Percentiles rank a stretch among this genome's conserved stretches.
These are phyloP conservation scores for Amauroascus verrucosus DNA, from an alignment of 2,329 filamentous ascomycete species.

Conservation along the genomic window DNA sequence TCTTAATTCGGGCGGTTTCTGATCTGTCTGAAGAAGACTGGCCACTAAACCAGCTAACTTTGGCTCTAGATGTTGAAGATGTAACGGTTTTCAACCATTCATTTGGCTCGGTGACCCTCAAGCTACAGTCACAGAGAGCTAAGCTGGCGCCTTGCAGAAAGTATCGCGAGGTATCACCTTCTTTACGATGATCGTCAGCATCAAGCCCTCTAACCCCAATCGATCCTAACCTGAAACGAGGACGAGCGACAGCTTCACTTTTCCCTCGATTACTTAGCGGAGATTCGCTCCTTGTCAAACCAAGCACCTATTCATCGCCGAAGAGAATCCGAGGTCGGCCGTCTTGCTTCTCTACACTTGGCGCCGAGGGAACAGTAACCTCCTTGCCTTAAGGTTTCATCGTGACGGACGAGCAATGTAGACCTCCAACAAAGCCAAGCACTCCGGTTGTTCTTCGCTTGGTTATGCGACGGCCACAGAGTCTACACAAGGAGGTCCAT, in stretches of 20 bases:
- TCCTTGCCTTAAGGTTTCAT: no score
- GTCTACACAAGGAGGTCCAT: neutral
- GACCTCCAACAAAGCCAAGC: neutral
- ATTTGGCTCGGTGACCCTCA: neutral
- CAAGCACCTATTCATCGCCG: neutral
- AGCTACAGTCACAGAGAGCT: neutral
- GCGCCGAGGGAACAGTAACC: no score
- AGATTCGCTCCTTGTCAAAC: neutral
- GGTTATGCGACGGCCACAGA: neutral
- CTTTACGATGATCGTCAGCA: neutral
- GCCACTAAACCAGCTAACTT: neutral
- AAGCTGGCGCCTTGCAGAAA: neutral
- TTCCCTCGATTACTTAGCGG: neutral
- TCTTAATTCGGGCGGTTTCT: neutral
- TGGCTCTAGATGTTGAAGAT: neutral
- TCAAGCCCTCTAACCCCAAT: neutral
- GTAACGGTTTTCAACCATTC: neutral
- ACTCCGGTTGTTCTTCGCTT: no score
- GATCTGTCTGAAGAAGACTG: neutral
- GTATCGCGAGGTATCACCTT: slow-evolving; percentile 2
- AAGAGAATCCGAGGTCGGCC: neutral
- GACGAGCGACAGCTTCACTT: neutral
- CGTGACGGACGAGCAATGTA: neutral
- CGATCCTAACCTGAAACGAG: slow-evolving; percentile 4
- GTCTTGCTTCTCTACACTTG: neutral